Evolutionary conservation across 345 rosid species (phyloP).

Genomic region (Eucalyptus sideroxylon): DNA sequence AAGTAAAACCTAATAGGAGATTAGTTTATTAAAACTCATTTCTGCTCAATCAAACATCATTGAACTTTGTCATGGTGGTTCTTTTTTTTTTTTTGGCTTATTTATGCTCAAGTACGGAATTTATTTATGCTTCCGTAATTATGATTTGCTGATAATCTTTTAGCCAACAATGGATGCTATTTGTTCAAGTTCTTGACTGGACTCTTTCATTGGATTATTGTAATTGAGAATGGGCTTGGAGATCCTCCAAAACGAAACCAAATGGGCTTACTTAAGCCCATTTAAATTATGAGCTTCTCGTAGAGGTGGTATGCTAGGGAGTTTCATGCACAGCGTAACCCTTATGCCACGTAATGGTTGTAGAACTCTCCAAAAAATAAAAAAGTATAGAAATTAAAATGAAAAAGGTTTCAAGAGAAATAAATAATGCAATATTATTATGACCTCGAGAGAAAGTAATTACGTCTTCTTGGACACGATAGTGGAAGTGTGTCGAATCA

Average conservation of each 20-base stretch:
- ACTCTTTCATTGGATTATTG: background rate
- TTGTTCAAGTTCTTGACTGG: background rate
- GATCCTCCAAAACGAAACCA: background rate
- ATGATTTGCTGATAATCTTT: background rate
- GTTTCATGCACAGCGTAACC: background rate
- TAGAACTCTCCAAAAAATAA: background rate
- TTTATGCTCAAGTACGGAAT: background rate
- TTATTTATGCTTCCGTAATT: background rate
- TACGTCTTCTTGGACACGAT: accelerated
- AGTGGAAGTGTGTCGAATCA: background rate
- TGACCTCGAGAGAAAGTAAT: background rate
- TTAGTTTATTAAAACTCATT: background rate
- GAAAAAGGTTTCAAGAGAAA: background rate
- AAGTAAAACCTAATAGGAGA: background rate
- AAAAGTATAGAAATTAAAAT: background rate
- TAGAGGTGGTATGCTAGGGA: background rate
- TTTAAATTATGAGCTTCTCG: background rate
- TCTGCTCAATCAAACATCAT: background rate
- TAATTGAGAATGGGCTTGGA: background rate
- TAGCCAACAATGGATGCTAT: background rate
- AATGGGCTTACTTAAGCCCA: background rate
- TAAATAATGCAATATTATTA: background rate
- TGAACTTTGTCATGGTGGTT: background rate
- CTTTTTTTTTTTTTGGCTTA: background rate
- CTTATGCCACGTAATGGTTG: background rate